phyloP scores from a whole-genome alignment of 495 filamentous ascomycete genomes.

The Podospora fimiseda region DNA sequence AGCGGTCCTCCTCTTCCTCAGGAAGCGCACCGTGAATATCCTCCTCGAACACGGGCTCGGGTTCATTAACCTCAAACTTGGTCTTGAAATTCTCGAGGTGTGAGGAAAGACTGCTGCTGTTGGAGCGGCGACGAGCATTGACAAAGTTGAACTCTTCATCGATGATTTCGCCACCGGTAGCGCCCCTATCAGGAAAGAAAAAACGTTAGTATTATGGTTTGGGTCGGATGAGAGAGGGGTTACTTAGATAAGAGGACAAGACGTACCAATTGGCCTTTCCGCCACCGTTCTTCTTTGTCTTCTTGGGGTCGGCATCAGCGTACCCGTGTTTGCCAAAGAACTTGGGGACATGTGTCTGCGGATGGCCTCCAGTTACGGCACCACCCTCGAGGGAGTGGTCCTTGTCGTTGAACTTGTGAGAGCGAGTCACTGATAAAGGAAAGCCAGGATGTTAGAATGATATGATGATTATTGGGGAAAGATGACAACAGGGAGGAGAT shows the following conservation, averaged over 20 bases:
- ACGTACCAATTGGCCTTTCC: conserved; percentile 92
- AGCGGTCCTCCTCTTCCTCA: conserved; percentile 47
- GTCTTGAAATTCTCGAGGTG: conserved; percentile 66
- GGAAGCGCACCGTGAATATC: conserved; percentile 52
- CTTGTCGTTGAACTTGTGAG: conserved; percentile 86
- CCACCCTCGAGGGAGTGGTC: conserved; percentile 63
- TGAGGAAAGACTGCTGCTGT: conserved; percentile 66
- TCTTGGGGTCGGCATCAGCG: conserved; percentile 75
- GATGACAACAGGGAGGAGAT: conserved; percentile 8
- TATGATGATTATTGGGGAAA: conserved; percentile 15
- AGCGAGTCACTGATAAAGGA: conserved; percentile 70
- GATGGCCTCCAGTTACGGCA: conserved; percentile 55
- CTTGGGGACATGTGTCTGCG: conserved; percentile 71
- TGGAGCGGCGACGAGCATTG: conserved; percentile 87
- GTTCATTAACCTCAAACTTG: conserved; percentile 81
- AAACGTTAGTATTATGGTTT: conserved; percentile 2
- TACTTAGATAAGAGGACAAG: neutral
- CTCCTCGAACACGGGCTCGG: conserved; percentile 87
- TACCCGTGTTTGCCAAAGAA: conserved; percentile 89
- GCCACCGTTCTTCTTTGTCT: conserved; percentile 92
- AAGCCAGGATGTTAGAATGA: no score
- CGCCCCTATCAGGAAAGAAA: conserved; percentile 55
- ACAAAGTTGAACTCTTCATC: conserved; percentile 72
- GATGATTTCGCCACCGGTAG: conserved; percentile 71
- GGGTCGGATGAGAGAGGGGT: no score